Percentiles rank a stretch among this genome's conserved stretches.
Conservation (phyloP, 805 yeast species). For the Cyberlindnera mississippiensis region DNA sequence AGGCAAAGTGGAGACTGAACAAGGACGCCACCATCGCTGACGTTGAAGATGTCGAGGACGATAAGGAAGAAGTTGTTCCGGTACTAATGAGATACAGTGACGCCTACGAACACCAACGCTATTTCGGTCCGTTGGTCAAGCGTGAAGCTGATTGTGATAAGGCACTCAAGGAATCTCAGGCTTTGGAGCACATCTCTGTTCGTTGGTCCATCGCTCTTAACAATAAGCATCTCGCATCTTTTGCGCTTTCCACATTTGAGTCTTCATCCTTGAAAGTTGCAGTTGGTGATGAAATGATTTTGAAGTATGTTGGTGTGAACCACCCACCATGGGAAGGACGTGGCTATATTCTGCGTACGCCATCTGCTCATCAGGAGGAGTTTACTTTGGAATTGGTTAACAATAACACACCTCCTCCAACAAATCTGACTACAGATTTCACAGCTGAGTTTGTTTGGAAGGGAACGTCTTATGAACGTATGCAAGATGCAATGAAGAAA, state of each 20-base stretch:
- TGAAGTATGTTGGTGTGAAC: slow-evolving; percentile 56
- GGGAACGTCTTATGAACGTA: slow-evolving; percentile 75
- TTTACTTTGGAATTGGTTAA: slow-evolving; percentile 66
- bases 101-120: slow-evolving; percentile 79
- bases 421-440: slow-evolving; percentile 58
- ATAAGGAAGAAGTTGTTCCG: slow-evolving; percentile 56
- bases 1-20: slow-evolving; percentile 76
- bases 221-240: slow-evolving; percentile 63
- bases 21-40: slow-evolving; percentile 70
- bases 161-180: slow-evolving; percentile 70
- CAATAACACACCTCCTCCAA: slow-evolving; percentile 47
- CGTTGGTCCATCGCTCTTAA: slow-evolving; percentile 70
- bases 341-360: slow-evolving; percentile 71
- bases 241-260: slow-evolving; percentile 65
- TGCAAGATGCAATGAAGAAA: slow-evolving; percentile 69
- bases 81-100: slow-evolving; percentile 73
- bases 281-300: slow-evolving; percentile 77
- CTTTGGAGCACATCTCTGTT: slow-evolving; percentile 66
- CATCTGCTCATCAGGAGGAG: slow-evolving; percentile 60
- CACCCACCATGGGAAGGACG: slow-evolving; percentile 65
- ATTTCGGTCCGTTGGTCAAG: slow-evolving; percentile 79
- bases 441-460: slow-evolving; percentile 90
- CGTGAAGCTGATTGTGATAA: slow-evolving; percentile 80
- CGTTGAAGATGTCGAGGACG: slow-evolving; percentile 48
- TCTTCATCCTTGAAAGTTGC: slow-evolving; percentile 62